phyloP scores from a whole-genome alignment of 2,329 filamentous ascomycete species.

The Colletotrichum godetiae region DNA sequence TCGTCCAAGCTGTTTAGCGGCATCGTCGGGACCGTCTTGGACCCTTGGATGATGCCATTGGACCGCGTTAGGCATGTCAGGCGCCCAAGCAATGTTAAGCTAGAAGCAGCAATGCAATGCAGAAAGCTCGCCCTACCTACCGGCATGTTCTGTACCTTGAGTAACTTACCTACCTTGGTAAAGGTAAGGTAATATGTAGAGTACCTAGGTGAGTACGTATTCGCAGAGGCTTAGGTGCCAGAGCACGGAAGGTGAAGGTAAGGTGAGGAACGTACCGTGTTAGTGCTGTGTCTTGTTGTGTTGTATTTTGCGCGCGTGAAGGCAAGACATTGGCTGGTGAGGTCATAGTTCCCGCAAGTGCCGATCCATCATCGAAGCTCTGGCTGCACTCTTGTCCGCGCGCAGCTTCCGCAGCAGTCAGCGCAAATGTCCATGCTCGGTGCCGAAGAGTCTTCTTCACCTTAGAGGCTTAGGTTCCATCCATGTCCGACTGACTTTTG shows the following conservation, averaged over 20 bases:
- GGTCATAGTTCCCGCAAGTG: slow-evolving; percentile 38
- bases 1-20: slow-evolving; percentile 23
- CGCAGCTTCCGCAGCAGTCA: neutral
- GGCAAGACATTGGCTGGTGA: slow-evolving; percentile 30
- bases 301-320: neutral
- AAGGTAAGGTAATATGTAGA: too few species aligned
- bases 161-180: too few species aligned
- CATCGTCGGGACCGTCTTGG: slow-evolving; percentile 21
- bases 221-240: neutral
- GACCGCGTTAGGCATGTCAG: slow-evolving; percentile 4
- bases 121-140: neutral
- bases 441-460: neutral
- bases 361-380: slow-evolving; percentile 35
- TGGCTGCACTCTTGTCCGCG: slow-evolving; percentile 3
- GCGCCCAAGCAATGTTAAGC: neutral
- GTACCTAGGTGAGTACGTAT: too few species aligned
- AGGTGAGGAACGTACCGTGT: neutral
- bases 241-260: neutral
- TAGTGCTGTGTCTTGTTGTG: neutral
- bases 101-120: neutral
- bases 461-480: neutral
- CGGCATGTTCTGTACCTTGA: too few species aligned
- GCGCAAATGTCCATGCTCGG: slow-evolving; percentile 1
- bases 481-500: neutral
- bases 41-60: slow-evolving; percentile 36